Base-by-base conservation (phyloP, 2,329 filamentous ascomycete species). In the Trichoderma asperellum region DNA sequence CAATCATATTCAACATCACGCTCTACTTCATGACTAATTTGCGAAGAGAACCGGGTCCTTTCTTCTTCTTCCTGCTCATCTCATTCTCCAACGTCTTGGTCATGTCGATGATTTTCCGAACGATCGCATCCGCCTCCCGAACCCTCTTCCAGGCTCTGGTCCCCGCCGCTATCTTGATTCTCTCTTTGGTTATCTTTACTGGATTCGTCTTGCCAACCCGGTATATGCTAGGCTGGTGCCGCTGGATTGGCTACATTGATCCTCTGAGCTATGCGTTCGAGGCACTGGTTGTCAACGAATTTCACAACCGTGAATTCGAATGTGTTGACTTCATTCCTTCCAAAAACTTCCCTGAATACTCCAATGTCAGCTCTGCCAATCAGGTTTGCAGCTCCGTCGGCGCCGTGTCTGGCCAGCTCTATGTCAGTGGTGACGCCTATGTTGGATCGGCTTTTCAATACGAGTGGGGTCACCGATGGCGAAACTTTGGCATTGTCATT, bases 11-110 rank as follows among this genome's bases (percentile, higher is more conserved):
- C 84, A 96, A 97, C 77, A 64, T 94, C 37, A 85, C 88, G 1
- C 80, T 97, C 2, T 97, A 97, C 82, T 97, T 97, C 80, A 90
- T 97, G 88, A 91, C 92, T 0, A 91, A 94, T 72, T 83, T 97
- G 35, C 87, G 91, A 68, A 86, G 93, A 64, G 89, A 91, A 72
- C 83, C 92, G 0, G 91, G 90, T 2, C 81, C 89, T 0, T 97
- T 96, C 84, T 97, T 97, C 84, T 91, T 93, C 81, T 97, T 93
- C 85, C 79, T 93, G 69, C 83, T 97, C 64, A 87, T 95, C 76
- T 91, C 89, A 2, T 93, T 95, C 80, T 77, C 86, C 70, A 89
- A 89, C 1, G 92, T 92, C 0, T 74, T 97, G 75, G 85, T 87
- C 72, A 96, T 96, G 92, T 94, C 91, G 59, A 94, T 93, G 89